phyloP scores from a whole-genome alignment of 441 rosid species.

The Populus tomentosa region DNA sequence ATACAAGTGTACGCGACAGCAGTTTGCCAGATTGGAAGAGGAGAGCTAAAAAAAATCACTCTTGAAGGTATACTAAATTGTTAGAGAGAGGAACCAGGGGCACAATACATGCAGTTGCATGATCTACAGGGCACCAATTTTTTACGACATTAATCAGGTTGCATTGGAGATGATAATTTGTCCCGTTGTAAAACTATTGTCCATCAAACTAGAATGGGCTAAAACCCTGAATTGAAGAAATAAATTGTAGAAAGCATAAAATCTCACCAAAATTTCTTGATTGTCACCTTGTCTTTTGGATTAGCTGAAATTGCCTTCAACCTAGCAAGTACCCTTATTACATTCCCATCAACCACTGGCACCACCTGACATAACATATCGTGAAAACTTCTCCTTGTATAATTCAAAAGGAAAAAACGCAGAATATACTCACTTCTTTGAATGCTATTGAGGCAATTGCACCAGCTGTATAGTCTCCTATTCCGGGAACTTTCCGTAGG shows the following conservation, averaged over 20 bases:
- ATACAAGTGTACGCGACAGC: neutral
- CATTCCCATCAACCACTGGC: slow-evolving; percentile 93
- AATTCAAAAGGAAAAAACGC: slow-evolving; percentile 13
- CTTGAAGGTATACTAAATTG: neutral
- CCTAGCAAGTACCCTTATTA: slow-evolving; percentile 79
- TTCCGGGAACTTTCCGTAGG: slow-evolving; percentile 76
- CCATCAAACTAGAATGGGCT: neutral
- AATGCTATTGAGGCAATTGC: slow-evolving; percentile 95
- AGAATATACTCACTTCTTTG: slow-evolving; percentile 41
- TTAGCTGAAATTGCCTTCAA: slow-evolving; percentile 68
- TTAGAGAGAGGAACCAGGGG: neutral
- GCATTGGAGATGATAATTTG: neutral
- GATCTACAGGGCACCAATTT: neutral
- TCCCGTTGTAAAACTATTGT: neutral
- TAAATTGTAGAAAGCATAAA: slow-evolving; percentile 11
- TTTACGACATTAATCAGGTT: neutral
- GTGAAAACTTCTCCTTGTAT: slow-evolving; percentile 2
- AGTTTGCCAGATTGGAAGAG: neutral
- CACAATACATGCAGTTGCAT: neutral
- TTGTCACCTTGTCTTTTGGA: slow-evolving; percentile 63
- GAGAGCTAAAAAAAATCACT: neutral
- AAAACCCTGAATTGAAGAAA: neutral
- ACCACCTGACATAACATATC: slow-evolving; percentile 50
- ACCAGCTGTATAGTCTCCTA: slow-evolving; percentile 96
- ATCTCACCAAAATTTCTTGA: slow-evolving; percentile 69